Percentiles rank a stretch among this genome's conserved stretches.
These are phyloP conservation scores for Fusarium proliferatum DNA, from an alignment of 2,329 filamentous ascomycete species.

Conservation along the genomic window DNA sequence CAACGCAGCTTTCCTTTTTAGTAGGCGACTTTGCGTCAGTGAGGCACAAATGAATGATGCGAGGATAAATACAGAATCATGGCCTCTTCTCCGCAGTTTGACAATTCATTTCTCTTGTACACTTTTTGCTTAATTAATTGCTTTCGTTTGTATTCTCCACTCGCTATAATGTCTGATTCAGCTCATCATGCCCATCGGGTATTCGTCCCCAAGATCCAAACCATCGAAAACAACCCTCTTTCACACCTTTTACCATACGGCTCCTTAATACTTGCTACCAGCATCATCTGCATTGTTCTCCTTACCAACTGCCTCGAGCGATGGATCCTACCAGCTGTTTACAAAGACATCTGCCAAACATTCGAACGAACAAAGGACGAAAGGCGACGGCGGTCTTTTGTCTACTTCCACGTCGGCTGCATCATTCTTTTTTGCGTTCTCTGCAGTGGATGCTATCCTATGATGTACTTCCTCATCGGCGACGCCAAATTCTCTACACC, in stretches of 20 bases:
- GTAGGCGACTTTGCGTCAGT: not conserved
- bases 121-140: slow-evolving; percentile 1
- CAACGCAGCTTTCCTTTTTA: not conserved
- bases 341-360: not conserved
- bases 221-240: slow-evolving; percentile 6
- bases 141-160: not conserved
- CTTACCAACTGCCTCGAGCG: slow-evolving; percentile 16
- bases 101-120: not conserved
- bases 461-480: slow-evolving; percentile 4
- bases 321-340: slow-evolving; percentile 5
- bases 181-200: not conserved
- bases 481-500: not conserved
- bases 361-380: slow-evolving; percentile 7
- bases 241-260: slow-evolving; percentile 2
- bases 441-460: not conserved
- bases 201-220: not conserved
- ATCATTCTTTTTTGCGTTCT: not conserved
- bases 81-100: not conserved
- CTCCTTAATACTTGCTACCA: slow-evolving; percentile 5
- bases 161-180: not conserved
- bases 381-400: slow-evolving; percentile 11
- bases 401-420: slow-evolving; percentile 17
- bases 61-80: slow-evolving; percentile 4
- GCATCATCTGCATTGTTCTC: slow-evolving; percentile 5
- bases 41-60: not conserved